A percentile compares a stretch with the other conserved stretches of the same genome.
Evolutionary conservation across 2,329 filamentous ascomycete genomes (phyloP).

Genomic region (Colletotrichum lindemuthianum): DNA sequence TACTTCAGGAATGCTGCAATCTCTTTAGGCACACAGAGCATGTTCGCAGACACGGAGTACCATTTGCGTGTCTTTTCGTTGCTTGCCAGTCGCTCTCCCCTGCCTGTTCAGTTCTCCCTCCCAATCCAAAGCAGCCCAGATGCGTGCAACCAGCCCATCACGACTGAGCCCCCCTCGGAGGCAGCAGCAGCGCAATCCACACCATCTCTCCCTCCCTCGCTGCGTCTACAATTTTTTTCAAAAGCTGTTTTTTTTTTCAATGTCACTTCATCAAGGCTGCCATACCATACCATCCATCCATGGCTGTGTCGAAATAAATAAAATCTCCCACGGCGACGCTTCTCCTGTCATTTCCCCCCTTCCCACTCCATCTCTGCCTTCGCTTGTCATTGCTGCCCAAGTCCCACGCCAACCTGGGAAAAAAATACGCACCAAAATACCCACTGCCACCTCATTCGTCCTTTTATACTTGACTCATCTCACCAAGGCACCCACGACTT

Average conservation of each 20-base stretch:
- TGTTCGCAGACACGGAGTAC: constrained; percentile 16
- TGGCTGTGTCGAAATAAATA: constrained; percentile 35
- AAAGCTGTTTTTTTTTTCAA: not conserved
- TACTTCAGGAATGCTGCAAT: constrained; percentile 33
- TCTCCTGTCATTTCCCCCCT: constrained; percentile 15
- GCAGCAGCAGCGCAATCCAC: constrained; percentile 35
- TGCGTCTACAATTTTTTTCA: constrained; percentile 2
- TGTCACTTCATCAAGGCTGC: constrained; percentile 19
- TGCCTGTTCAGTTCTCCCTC: constrained; percentile 17
- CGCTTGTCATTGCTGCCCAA: constrained; percentile 17
- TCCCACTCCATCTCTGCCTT: constrained; percentile 26
- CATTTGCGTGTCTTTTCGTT: constrained; percentile 28
- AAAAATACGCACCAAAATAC: constrained; percentile 25
- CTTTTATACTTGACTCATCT: constrained; percentile 36
- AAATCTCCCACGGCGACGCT: constrained; percentile 20
- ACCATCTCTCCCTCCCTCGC: constrained; percentile 22
- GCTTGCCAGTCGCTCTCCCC: constrained; percentile 13
- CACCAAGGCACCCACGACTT: constrained; percentile 25
- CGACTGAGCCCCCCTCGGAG: constrained; percentile 25
- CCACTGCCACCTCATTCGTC: constrained; percentile 29
- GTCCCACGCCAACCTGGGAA: constrained; percentile 13
- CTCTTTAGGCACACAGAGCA: constrained; percentile 19
- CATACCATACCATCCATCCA: not conserved
- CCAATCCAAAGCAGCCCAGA: not conserved
- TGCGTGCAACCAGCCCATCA: not conserved